Evolutionary conservation across 495 filamentous ascomycete genomes (phyloP), one percentile per base, ranked within the genome.

Genomic region (Hypoxylon intermedium): DNA sequence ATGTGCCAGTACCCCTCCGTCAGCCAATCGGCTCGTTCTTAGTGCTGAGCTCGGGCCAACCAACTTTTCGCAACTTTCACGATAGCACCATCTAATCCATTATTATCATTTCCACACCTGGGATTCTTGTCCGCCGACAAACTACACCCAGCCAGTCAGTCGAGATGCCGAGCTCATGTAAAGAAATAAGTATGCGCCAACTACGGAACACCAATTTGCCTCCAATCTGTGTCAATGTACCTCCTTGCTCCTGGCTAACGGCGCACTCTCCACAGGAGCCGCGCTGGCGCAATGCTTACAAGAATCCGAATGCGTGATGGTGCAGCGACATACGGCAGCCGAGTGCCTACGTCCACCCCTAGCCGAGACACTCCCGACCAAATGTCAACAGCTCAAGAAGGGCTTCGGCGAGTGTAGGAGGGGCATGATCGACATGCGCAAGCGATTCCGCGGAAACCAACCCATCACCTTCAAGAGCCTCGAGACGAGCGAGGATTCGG

Each of bases 371-470:
- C 83, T 98, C 12, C 94, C 94, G 12, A 86, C 82, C 26, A 85
- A 86, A 75, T 98, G 94, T 72, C 94, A 95, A 73, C 95, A 97
- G 72, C 81, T 98, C 51, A 89, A 91, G 73, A 91, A 89, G 72
- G 93, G 91, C 23, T 97, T 94, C 68, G 87, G 88, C 70, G 88
- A 97, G 71, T 98, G 94, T 85, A 95, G 96, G 68, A 89, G 93
- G 51, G 94, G 95, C 45, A 85, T 95, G 86, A 85, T 98, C 68
- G 94, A 98, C 76, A 98, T 98, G 95, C 89, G 95, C 69, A 98
- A 98, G 75, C 88, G 95, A 18, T 98, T 98, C 78, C 84, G 95
- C 37, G 95, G 94, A n/a, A 98, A 98, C 76, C 83, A 89, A 63
- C 92, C 94, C 38, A 81, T 96, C 59, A 80, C 84, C 20, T 81